Evolutionary conservation across 2,329 filamentous ascomycete species (phyloP), one percentile per base, ranked within the genome.

Genomic region (Aspergillus aculeatinus): DNA sequence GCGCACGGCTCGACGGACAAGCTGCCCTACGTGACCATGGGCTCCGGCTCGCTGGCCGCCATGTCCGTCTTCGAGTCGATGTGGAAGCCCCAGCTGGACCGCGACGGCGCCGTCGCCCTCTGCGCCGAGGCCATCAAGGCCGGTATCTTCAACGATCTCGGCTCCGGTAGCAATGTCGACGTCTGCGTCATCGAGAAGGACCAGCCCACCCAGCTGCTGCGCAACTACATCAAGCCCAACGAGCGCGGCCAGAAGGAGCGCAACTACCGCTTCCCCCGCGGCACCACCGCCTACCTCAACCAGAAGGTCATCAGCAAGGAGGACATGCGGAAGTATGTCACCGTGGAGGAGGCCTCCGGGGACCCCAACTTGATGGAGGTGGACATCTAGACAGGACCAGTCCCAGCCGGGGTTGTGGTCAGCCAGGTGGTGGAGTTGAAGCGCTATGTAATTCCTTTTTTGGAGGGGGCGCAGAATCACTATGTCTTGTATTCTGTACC

Each of bases 1-100:
- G 95, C 95, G 61, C 96, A 99, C 83, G 95, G 96, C 67, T 95
- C 90, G 72, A 99, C 95, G 63, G 95, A 99, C 82, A 99, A 98
- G 83, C 88, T 99, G 52, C 95, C 95, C 54, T 99, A 99, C 78
- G 96, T 99, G 68, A 99, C 96, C 66, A 99, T 99, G 95, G 95
- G 95, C 57, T 96, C 91, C 25, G 95, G 95, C 65, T 96, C 92
- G 51, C 83, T 99, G 67, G 95, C 95, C 29, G 95, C 95, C 74
- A 99, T 99, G 95, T 91, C 91, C 33, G 90, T 99, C 55, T 99
- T 99, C 74, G 95, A 99, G 83, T 96, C 93, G 53, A 88, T 89
- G 79, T 99, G 96, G 96, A 91, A 93, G 84, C 81, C 87, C 7
- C 80, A 87, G 62, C 77, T 97, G 75, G 89, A 85, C 65, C 83